Conservation (phyloP, 257 asterid genomes). For the Solanum peruvianum region DNA sequence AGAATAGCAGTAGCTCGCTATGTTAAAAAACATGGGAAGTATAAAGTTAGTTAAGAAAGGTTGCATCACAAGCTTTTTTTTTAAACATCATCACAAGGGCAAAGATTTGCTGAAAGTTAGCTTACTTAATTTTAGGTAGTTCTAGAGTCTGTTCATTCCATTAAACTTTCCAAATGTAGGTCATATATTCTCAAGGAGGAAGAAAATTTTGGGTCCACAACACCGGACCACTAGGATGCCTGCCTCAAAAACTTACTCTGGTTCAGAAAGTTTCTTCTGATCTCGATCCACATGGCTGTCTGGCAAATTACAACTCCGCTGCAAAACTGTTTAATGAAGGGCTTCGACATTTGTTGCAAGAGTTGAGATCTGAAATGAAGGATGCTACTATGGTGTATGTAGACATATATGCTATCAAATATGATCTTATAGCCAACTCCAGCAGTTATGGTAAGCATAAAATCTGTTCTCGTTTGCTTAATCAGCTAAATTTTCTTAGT, state of each 20-base stretch:
- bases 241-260: constrained; percentile 58
- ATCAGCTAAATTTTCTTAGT: not conserved
- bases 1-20: not conserved
- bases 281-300: constrained; percentile 61
- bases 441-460: constrained; percentile 37
- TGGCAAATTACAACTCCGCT: constrained; percentile 47
- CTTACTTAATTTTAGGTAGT: not conserved
- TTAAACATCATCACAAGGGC: not conserved
- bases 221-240: constrained; percentile 90
- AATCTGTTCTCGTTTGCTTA: not conserved
- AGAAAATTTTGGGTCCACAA: constrained; percentile 85
- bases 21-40: not conserved
- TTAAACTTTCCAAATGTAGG: constrained; percentile 23
- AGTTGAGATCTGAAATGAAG: constrained; percentile 40
- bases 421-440: constrained; percentile 66
- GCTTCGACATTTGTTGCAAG: constrained; percentile 30
- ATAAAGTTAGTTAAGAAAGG: not conserved
- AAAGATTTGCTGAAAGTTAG: not conserved
- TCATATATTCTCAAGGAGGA: constrained; percentile 56
- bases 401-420: constrained; percentile 68
- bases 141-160: not conserved
- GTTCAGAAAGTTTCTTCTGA: constrained; percentile 20
- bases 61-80: not conserved
- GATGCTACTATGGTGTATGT: constrained; percentile 67
- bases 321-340: constrained; percentile 62